Percentiles rank a stretch among this genome's conserved stretches.
Evolutionary conservation across 306 rosid species (phyloP).

Genomic region (Lupinus albus): DNA sequence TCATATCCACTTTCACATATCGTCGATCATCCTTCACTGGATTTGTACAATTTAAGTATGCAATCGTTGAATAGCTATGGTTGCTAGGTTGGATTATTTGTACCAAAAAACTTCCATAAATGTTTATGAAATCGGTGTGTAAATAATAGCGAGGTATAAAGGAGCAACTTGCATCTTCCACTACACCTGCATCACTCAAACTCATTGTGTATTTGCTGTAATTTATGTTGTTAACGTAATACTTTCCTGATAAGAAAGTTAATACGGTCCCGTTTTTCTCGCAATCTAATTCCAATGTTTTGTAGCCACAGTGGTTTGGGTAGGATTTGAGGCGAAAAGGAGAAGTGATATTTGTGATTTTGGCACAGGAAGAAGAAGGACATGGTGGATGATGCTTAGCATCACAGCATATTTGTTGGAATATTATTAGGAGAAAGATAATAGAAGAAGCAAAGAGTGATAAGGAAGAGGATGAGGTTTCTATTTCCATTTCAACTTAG

Average conservation of each 20-base stretch:
- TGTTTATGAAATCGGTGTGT: not conserved
- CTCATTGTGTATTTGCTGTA: conserved; percentile 5
- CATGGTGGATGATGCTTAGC: conserved; percentile 33
- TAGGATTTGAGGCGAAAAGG: conserved; percentile 41
- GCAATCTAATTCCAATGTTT: conserved; percentile 36
- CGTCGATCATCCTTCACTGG: conserved; percentile 12
- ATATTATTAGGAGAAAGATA: conserved; percentile 2
- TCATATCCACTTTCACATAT: not conserved
- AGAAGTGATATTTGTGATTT: conserved; percentile 21
- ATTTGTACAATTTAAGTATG: conserved; percentile 32
- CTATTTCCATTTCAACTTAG: conserved; percentile 17
- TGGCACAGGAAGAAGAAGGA: conserved; percentile 36
- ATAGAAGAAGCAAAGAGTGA: not conserved
- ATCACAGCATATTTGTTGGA: not conserved
- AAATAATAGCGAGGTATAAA: conserved; percentile 37
- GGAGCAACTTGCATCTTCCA: conserved; percentile 24
- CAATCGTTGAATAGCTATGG: not conserved
- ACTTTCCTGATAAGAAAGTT: conserved; percentile 16
- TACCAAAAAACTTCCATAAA: no score
- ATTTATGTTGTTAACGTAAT: conserved; percentile 13
- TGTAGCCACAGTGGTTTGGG: conserved; percentile 37
- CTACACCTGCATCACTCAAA: conserved; percentile 27
- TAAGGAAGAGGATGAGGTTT: not conserved
- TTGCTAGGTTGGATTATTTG: no score
- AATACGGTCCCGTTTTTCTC: not conserved